These are phyloP conservation scores for Trifolium repens DNA, from an alignment of 306 rosid genomes.

Conservation along the genomic window DNA sequence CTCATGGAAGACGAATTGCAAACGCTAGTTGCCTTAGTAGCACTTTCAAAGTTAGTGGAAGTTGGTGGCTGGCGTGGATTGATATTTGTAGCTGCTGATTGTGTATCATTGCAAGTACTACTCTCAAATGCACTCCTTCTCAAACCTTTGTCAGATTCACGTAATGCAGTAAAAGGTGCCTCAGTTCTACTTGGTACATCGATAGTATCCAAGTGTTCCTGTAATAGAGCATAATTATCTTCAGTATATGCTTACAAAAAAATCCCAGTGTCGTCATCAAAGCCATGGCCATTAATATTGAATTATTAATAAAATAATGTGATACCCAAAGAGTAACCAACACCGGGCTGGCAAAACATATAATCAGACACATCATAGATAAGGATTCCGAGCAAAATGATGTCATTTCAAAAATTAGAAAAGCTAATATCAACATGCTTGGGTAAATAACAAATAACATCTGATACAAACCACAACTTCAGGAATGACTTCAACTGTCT, in stretches of 20 bases:
- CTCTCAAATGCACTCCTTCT: background rate
- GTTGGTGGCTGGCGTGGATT: background rate
- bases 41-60: background rate
- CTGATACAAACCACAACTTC: constrained; percentile 57
- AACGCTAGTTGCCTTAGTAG: background rate
- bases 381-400: background rate
- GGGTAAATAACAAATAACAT: constrained; percentile 25
- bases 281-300: background rate
- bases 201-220: too few relatives aligned
- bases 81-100: background rate
- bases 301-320: background rate
- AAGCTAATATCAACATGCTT: constrained; percentile 19
- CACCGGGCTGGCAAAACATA: background rate
- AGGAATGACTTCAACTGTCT: constrained; percentile 47
- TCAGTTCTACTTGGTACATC: too few relatives aligned
- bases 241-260: background rate
- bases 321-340: background rate
- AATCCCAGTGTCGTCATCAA: background rate
- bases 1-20: background rate
- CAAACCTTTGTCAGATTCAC: too few relatives aligned
- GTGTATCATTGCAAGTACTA: background rate
- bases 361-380: background rate
- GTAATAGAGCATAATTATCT: background rate
- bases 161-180: too few relatives aligned
- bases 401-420: background rate